These are phyloP conservation scores for Epichloe gansuensis DNA, from an alignment of 2,329 filamentous ascomycete species.

Conservation along the genomic window DNA sequence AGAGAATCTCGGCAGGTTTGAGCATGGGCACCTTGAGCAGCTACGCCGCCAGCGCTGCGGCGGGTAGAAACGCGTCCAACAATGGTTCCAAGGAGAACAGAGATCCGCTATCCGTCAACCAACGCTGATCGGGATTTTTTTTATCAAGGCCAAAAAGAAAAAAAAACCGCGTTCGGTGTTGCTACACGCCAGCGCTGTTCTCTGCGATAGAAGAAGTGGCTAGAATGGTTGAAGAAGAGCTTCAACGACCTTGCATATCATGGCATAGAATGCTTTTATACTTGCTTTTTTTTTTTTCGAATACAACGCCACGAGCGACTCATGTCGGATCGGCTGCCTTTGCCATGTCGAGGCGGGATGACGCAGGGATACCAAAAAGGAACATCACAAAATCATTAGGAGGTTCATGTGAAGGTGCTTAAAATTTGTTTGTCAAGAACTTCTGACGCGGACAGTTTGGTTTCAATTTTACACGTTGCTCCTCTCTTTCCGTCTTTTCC, in stretches of 20 bases:
- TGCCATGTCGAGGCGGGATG: neutral
- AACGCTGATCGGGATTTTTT: slow-evolving; percentile 15
- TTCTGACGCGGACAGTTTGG: neutral
- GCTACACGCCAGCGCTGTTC: neutral
- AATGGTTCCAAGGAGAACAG: slow-evolving; percentile 17
- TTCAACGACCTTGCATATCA: slow-evolving; percentile 1
- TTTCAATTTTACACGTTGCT: neutral
- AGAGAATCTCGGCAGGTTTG: slow-evolving; percentile 34
- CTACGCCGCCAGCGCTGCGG: slow-evolving; percentile 27
- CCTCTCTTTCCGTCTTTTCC: neutral
- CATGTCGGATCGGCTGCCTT: neutral
- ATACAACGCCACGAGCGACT: neutral
- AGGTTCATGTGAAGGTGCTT: slow-evolving; percentile 3
- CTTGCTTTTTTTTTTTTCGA: neutral
- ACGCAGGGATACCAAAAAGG: neutral
- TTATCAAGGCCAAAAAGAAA: neutral
- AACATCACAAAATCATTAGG: slow-evolving; percentile 2
- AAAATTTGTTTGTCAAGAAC: neutral
- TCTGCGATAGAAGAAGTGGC: slow-evolving; percentile 1
- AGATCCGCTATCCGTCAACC: slow-evolving; percentile 18
- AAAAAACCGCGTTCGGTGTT: neutral
- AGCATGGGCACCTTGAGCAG: slow-evolving; percentile 26
- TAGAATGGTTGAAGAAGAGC: neutral
- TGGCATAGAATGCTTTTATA: slow-evolving; percentile 4
- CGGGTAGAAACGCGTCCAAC: slow-evolving; percentile 15